Base-by-base conservation (phyloP, 805 yeast species). In the Candida endomychidarum region DNA sequence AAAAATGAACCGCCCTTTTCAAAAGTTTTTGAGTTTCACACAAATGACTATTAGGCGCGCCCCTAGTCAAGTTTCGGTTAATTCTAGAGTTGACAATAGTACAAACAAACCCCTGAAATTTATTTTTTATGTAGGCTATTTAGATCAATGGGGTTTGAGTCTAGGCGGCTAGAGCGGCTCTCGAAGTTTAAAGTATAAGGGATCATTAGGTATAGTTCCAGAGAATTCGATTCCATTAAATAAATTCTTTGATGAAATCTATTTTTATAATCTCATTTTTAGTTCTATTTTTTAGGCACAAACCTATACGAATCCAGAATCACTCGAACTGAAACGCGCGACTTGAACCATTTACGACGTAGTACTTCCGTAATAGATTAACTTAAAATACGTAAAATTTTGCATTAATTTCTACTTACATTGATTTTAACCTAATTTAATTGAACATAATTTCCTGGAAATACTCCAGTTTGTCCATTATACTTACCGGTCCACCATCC, bases 401-500 rank as follows among this genome's bases (percentile, higher is more conserved):
- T n/a, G n/a, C n/a, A n/a, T n/a, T n/a, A n/a, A n/a, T n/a, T n/a
- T 21, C 23, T 21, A 21, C 23, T 8, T 8, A 21, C 23, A 21
- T 21, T 21, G 11, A 8, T 8, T 15, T 26, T 8, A 8, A 7
- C 6, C 27, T 46, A 58, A 41, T 80, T 80, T 50, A 87, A 60
- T 59, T 85, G 91, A 19, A 93, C 99, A 55, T 93, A 93, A 58
- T 91, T 93, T 8, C 96, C 99, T 5, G 99, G 99, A 70, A 95
- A 93, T 8, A 82, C 84, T 43, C 99, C 99, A 43, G 83, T 81
- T 43, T 73, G 83, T 7, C 96, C 97, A 52, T 88, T 86, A 47
- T 76, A 67, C 27, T 74, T 66, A 10, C 99, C 99, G 0, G 96
- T 88, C 99, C 99, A 93, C 99, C 99, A 93, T 5, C 96, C 99